Conservation (phyloP, 768 basidiomycete genomes). For the Trametes cubensis region DNA sequence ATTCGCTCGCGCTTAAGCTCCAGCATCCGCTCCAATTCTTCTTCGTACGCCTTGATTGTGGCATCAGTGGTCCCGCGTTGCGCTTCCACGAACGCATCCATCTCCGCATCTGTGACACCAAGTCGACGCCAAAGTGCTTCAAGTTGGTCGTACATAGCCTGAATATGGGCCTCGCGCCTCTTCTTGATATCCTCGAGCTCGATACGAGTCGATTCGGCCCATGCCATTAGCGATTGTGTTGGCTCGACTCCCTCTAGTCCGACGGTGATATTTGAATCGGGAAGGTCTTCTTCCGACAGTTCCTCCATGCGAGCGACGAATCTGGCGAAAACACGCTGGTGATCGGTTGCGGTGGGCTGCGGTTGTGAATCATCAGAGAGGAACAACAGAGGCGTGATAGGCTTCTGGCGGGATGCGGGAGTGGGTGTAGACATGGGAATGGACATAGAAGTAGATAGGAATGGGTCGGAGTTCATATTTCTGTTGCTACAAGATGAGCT, state of each 20-base stretch:
- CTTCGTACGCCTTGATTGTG: conserved; percentile 80
- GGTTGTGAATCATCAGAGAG: conserved; percentile 18
- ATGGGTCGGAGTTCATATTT: conserved; percentile 36
- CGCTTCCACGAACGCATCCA: conserved; percentile 91
- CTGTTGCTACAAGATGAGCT: conserved; percentile 37
- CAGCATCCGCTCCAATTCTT: conserved; percentile 88
- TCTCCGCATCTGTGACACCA: conserved; percentile 75
- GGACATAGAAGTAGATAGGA: conserved; percentile 36
- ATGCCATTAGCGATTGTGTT: conserved; percentile 68
- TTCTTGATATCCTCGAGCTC: conserved; percentile 75
- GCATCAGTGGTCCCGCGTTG: conserved; percentile 82
- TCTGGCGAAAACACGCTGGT: conserved; percentile 60
- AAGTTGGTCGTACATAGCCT: conserved; percentile 91
- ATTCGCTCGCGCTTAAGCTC: conserved; percentile 87
- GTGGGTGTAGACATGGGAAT: conserved; percentile 41
- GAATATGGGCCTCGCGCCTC: conserved; percentile 80
- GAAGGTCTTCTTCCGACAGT: conserved; percentile 51
- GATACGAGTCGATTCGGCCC: conserved; percentile 60
- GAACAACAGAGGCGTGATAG: conserved; percentile 44
- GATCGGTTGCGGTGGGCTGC: conserved; percentile 43
- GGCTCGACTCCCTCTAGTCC: conserved; percentile 82
- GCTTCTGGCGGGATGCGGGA: conserved; percentile 31
- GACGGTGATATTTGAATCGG: conserved; percentile 40
- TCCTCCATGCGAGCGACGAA: conserved; percentile 69
- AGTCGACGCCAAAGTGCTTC: conserved; percentile 89